Evolutionary conservation across 1,139 yeast species (phyloP).

Genomic region (Diutina neorugosa): DNA sequence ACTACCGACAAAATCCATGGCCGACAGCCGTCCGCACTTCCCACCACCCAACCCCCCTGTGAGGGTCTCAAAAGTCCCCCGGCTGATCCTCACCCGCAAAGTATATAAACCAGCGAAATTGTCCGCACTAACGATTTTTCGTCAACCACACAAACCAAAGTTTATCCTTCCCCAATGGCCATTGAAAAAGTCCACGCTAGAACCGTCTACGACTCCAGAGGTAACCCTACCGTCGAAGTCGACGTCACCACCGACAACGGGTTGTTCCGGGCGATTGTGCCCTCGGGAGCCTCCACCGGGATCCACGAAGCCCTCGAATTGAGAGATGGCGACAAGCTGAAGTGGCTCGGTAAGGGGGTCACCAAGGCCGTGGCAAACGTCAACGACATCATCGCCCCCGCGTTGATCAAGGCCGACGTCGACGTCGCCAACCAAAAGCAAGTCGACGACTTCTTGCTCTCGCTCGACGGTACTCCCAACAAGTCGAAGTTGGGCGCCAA

Average conservation of each 20-base stretch:
- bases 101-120: background rate
- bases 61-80: too few relatives aligned
- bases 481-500: conserved; percentile 92
- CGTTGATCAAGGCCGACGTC: conserved; percentile 58
- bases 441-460: conserved; percentile 65
- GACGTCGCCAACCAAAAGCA: conserved; percentile 71
- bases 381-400: conserved; percentile 82
- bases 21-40: background rate
- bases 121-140: background rate
- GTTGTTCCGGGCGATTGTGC: conserved; percentile 84
- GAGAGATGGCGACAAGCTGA: conserved; percentile 87
- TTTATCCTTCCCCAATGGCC: conserved; percentile 19
- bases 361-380: conserved; percentile 85
- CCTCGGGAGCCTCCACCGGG: conserved; percentile 97
- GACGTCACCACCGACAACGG: conserved; percentile 81
- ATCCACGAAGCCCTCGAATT: conserved; percentile 89
- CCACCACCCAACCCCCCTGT: background rate
- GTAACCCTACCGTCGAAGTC: conserved; percentile 97
- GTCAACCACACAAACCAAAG: background rate
- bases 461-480: conserved; percentile 87
- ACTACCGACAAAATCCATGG: background rate
- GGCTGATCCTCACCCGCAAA: background rate
- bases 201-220: conserved; percentile 95
- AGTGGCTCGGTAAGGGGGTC: conserved; percentile 96
- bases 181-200: conserved; percentile 65